These are phyloP conservation scores for Tetrapisispora iriomotensis DNA, from an alignment of 805 yeast species.

Conservation along the genomic window DNA sequence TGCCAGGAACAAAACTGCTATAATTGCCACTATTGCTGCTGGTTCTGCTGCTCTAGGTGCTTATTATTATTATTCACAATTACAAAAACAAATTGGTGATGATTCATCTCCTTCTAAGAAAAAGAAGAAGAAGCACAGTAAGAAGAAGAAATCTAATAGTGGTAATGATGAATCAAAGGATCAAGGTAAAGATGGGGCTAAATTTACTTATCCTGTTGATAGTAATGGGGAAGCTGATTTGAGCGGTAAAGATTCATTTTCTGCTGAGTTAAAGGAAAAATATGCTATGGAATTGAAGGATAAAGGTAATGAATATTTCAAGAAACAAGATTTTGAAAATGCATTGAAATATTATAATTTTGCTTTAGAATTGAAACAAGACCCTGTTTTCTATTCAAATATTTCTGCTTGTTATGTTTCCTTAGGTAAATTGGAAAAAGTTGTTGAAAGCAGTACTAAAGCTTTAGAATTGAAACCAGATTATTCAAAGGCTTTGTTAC, in stretches of 20 bases:
- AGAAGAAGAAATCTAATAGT: constrained; percentile 25
- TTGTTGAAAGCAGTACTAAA: constrained; percentile 74
- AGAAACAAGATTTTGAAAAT: constrained; percentile 53
- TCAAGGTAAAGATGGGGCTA: constrained; percentile 1
- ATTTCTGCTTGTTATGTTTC: constrained; percentile 94
- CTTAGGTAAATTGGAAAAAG: constrained; percentile 68
- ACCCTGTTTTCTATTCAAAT: constrained; percentile 88
- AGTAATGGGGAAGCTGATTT: constrained; percentile 50
- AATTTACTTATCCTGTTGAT: constrained; percentile 41
- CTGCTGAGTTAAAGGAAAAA: constrained; percentile 44
- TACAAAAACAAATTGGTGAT: constrained; percentile 14
- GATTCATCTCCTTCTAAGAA: constrained; percentile 21
- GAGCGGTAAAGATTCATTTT: constrained; percentile 35
- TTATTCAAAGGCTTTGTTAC: constrained; percentile 80
- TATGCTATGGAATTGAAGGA: constrained; percentile 75
- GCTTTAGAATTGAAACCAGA: constrained; percentile 84
- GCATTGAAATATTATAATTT: constrained; percentile 73
- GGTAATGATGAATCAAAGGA: constrained; percentile 5
- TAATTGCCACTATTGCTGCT: constrained; percentile 53
- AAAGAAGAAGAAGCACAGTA: constrained; percentile 33
- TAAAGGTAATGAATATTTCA: constrained; percentile 78
- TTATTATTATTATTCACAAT: constrained; percentile 38
- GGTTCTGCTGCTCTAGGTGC: constrained; percentile 58
- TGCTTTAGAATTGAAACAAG: constrained; percentile 67
- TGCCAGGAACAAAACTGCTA: constrained; percentile 46